phyloP scores from a whole-genome alignment of 805 yeast genomes.

The Candida jianshihensis region DNA sequence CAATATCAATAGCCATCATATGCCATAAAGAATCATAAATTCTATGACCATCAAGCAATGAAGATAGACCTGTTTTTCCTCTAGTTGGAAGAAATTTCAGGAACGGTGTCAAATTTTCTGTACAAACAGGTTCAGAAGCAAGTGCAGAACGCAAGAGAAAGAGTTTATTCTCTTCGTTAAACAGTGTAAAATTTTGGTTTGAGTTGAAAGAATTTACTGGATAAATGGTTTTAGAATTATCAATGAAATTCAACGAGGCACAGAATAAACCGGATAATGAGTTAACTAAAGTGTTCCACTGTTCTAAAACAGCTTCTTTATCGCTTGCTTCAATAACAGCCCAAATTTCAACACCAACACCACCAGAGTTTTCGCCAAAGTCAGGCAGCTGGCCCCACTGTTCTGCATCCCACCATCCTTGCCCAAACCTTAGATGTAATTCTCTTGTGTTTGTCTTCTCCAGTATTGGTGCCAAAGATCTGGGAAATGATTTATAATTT shows the following conservation, averaged over 20 bases:
- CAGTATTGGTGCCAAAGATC: conserved; percentile 71
- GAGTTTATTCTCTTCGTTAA: conserved; percentile 30
- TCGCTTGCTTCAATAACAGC: conserved; percentile 66
- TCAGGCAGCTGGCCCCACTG: conserved; percentile 79
- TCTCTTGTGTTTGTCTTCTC: conserved; percentile 61
- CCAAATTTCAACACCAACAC: conserved; percentile 94
- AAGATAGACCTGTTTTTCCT: conserved; percentile 82
- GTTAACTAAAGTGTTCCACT: conserved; percentile 71
- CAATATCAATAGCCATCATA: conserved; percentile 79
- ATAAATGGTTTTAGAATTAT: conserved; percentile 66
- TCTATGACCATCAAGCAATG: conserved; percentile 83
- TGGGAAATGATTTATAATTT: conserved; percentile 71
- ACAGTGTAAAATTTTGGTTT: conserved; percentile 20
- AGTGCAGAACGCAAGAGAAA: conserved; percentile 75
- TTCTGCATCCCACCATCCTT: conserved; percentile 92
- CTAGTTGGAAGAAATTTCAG: conserved; percentile 84
- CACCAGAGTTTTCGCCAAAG: conserved; percentile 72
- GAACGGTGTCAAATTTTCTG: conserved; percentile 94
- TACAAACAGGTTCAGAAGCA: conserved; percentile 93
- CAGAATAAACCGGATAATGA: conserved; percentile 87
- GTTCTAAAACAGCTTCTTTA: conserved; percentile 44
- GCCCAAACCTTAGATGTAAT: conserved; percentile 79
- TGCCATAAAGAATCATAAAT: conserved; percentile 93
- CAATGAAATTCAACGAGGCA: conserved; percentile 88
- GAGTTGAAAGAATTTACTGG: conserved; percentile 39